Percentiles rank a stretch among this genome's conserved stretches.
Evolutionary conservation across 768 basidiomycete species (phyloP).

Genomic region (Calocybe cyanea): DNA sequence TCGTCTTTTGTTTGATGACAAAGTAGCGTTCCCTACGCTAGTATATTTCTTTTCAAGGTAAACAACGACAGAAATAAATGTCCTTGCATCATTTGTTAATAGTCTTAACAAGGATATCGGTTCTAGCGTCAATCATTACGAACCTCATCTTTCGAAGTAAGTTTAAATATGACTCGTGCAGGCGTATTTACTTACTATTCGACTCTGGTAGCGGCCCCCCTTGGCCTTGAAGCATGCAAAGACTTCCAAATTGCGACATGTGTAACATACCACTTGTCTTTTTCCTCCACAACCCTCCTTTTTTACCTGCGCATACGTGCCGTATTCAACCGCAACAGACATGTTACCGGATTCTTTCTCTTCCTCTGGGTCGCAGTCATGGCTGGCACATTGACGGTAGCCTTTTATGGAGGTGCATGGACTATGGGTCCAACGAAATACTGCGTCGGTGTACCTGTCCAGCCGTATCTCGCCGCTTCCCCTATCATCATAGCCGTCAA

Average conservation of each 20-base stretch:
- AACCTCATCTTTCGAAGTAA: background rate
- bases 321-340: slow-evolving; percentile 20
- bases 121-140: background rate
- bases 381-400: slow-evolving; percentile 21
- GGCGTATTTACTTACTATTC: too few relatives aligned
- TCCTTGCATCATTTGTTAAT: background rate
- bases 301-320: slow-evolving; percentile 2
- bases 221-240: slow-evolving; percentile 18
- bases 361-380: slow-evolving; percentile 27
- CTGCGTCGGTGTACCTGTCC: slow-evolving; percentile 18
- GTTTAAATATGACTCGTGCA: background rate
- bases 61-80: background rate
- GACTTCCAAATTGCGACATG: background rate
- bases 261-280: slow-evolving; percentile 1
- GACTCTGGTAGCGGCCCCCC: slow-evolving; percentile 3
- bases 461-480: slow-evolving; percentile 15
- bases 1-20: background rate
- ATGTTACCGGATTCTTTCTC: slow-evolving; percentile 20
- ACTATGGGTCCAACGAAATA: slow-evolving; percentile 17
- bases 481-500: slow-evolving; percentile 19
- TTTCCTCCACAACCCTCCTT: slow-evolving; percentile 1
- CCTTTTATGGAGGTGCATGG: slow-evolving; percentile 19
- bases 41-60: slow-evolving; percentile 7
- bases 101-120: background rate
- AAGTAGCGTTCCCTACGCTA: slow-evolving; percentile 1